These are phyloP conservation scores for Cordyceps tenuipes DNA, from an alignment of 2,329 filamentous ascomycete genomes.

Conservation along the genomic window DNA sequence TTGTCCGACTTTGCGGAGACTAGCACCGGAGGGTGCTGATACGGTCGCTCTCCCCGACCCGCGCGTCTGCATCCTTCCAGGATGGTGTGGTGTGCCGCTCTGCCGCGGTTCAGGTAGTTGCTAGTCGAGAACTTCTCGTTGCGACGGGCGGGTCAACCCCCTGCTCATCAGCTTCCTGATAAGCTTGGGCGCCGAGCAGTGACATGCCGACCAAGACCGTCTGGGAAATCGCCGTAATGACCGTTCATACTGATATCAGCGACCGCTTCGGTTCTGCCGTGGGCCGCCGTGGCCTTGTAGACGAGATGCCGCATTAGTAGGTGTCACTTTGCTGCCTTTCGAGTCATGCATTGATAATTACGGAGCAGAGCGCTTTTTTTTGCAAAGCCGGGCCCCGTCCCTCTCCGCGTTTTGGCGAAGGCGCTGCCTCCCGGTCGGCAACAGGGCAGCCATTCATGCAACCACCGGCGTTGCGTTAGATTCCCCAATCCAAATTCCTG, in stretches of 20 bases:
- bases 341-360: not conserved
- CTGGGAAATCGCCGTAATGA: slow-evolving; percentile 1
- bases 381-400: not conserved
- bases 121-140: not conserved
- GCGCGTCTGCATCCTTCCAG: slow-evolving; percentile 1
- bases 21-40: slow-evolving; percentile 6
- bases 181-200: not conserved
- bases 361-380: not conserved
- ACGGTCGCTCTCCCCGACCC: not conserved
- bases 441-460: not conserved
- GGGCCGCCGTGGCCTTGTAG: not conserved
- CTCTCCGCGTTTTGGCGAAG: not conserved
- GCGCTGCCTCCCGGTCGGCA: not conserved
- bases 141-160: slow-evolving; percentile 6
- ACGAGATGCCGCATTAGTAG: not conserved
- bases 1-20: slow-evolving; percentile 4
- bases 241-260: not conserved
- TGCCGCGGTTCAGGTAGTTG: not conserved
- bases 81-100: not conserved
- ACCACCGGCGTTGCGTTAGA: not conserved
- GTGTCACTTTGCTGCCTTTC: not conserved
- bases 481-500: slow-evolving; percentile 9
- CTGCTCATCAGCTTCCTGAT: not conserved
- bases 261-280: not conserved
- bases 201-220: not conserved